A percentile compares a stretch with the other conserved stretches of the same genome.
These are phyloP conservation scores for Aureobasidium sp. DNA, from an alignment of 2,329 filamentous ascomycete species.

Conservation along the genomic window DNA sequence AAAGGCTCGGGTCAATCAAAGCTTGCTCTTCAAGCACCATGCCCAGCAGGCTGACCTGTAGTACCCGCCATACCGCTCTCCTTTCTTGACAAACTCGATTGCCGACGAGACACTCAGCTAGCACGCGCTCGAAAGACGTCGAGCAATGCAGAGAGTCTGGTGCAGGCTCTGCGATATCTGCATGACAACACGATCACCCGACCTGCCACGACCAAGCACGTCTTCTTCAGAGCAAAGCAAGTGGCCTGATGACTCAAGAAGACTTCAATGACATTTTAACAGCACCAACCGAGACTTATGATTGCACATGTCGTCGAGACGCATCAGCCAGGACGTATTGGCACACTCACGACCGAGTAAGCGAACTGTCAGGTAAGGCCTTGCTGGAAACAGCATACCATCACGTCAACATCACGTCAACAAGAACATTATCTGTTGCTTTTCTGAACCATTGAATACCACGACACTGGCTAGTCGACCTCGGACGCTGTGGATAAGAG, in stretches of 20 bases:
- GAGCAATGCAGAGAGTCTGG: too few relatives aligned
- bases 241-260: neutral
- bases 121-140: too few relatives aligned
- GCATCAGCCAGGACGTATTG: neutral
- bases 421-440: too few relatives aligned
- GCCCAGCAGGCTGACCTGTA: neutral
- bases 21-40: neutral
- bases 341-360: neutral
- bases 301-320: neutral
- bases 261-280: too few relatives aligned
- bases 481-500: too few relatives aligned
- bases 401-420: too few relatives aligned
- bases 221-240: neutral
- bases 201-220: neutral
- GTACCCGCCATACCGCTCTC: too few relatives aligned
- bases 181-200: neutral
- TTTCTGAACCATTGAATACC: too few relatives aligned
- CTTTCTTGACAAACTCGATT: neutral
- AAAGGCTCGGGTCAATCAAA: neutral
- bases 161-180: neutral
- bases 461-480: too few relatives aligned
- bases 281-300: neutral
- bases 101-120: neutral
- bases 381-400: too few relatives aligned
- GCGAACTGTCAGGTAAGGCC: neutral